Percentiles rank a stretch among this genome's conserved stretches.
These are phyloP conservation scores for Aureobasidium sp. DNA, from an alignment of 2,329 filamentous ascomycete species.

Conservation along the genomic window DNA sequence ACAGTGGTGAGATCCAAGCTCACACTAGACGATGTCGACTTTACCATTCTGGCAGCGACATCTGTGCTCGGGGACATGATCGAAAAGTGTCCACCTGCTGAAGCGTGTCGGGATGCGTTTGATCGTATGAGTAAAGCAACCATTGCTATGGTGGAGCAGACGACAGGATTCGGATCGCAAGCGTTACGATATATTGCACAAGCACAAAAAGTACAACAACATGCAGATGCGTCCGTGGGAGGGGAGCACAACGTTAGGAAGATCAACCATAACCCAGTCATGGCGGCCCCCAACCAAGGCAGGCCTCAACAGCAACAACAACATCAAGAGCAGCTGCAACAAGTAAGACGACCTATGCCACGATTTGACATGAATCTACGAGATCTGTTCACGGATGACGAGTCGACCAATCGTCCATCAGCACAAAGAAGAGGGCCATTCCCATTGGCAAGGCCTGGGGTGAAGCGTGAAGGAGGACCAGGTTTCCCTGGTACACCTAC, in stretches of 20 bases:
- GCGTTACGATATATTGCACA: constrained; percentile 8
- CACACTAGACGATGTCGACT: constrained; percentile 94
- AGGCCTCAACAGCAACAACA: background rate
- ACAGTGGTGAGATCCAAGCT: constrained; percentile 77
- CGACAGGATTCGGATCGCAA: constrained; percentile 63
- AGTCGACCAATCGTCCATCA: constrained; percentile 30
- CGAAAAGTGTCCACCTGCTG: constrained; percentile 89
- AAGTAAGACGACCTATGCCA: constrained; percentile 36
- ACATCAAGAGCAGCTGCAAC: background rate
- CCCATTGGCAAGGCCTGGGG: constrained; percentile 12
- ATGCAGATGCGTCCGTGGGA: background rate
- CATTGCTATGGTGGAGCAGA: constrained; percentile 87
- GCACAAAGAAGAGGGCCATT: constrained; percentile 23
- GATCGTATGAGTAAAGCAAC: constrained; percentile 93
- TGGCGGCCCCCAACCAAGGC: background rate
- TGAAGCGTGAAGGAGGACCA: constrained; percentile 5
- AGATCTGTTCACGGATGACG: constrained; percentile 44
- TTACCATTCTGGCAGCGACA: constrained; percentile 86
- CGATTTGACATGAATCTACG: constrained; percentile 53
- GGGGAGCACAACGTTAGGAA: background rate
- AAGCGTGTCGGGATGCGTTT: constrained; percentile 91
- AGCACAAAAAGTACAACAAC: constrained; percentile 10
- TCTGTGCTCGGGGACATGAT: constrained; percentile 88
- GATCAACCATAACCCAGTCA: constrained; percentile 11
- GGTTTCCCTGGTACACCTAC: constrained; percentile 1